Evolutionary conservation across 306 rosid genomes (phyloP).

Genomic region (Lathyrus sativus): DNA sequence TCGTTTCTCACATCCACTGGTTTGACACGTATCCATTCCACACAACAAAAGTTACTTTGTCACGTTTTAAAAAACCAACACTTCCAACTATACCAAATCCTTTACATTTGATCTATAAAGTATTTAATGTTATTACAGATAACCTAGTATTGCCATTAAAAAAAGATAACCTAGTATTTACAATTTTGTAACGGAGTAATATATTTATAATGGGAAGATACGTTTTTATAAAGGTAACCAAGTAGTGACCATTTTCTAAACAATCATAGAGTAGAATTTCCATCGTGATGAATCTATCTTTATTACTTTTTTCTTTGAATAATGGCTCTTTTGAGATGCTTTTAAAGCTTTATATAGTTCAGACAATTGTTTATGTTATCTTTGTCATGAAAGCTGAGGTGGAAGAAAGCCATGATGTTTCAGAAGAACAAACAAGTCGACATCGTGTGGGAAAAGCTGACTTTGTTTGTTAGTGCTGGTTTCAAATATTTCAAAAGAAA

Average conservation of each 20-base stretch:
- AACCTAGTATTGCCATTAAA: background rate
- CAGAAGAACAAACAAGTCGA: slow-evolving; percentile 9
- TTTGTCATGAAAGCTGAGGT: slow-evolving; percentile 12
- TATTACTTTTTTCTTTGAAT: background rate
- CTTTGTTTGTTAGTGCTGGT: background rate
- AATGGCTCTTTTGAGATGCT: background rate
- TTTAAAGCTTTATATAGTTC: slow-evolving; percentile 8
- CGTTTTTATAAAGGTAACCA: background rate
- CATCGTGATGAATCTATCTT: slow-evolving; percentile 19
- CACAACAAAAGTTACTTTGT: no score
- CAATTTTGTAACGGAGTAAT: background rate
- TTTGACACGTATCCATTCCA: no score
- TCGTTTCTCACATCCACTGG: no score
- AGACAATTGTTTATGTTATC: background rate
- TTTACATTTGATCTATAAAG: background rate
- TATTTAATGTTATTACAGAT: background rate
- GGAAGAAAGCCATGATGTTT: slow-evolving; percentile 12
- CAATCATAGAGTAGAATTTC: slow-evolving; percentile 25
- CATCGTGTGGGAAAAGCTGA: background rate
- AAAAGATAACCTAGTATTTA: background rate
- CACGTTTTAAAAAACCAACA: no score
- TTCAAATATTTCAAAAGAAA: slow-evolving; percentile 1
- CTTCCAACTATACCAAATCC: no score
- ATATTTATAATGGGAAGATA: background rate
- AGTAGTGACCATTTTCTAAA: slow-evolving; percentile 18